Base-by-base conservation (phyloP, 495 filamentous ascomycete species). In the Annulohypoxylon stygium region DNA sequence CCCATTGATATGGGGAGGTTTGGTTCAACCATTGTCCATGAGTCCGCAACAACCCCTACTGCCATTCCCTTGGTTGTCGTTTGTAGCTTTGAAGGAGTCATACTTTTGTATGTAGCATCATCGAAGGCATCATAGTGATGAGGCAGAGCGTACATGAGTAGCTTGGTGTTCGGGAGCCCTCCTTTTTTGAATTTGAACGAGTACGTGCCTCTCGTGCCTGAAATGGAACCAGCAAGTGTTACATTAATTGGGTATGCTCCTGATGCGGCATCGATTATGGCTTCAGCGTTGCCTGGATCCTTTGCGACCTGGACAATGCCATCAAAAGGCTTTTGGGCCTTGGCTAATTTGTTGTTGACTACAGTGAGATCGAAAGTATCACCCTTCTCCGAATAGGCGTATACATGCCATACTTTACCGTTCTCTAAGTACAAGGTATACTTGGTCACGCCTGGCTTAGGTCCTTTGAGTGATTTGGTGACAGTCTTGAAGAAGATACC, bases 31-130 rank as follows among this genome's bases (percentile, higher is more conserved):
- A 98, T 88, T 0, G 89, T 93, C 93, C 95, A 97, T 3, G 74
- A 82, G 77, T 97, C 92, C 4, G 89, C 91, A 25, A 90, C 72
- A 1, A 98, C 89, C 2, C 91, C 92, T 8, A 85, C 89, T 20
- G 91, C 91, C 39, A 89, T 81, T 7, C 96, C 96, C 79, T 98
- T 99, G 3, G 93, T 97, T 0, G 93, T 94, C 6, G 93, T 97
- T 45, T 91, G 87, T 11, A 98, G 81, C 57, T 87, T 85, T 12
- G 95, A 77, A 8, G 80, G 78, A 23, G 91, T 90, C 61, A 86
- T 76, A n/a, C 81, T 86, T 4, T 78, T 81, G 10, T 78, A 68
- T 2, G 93, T 96, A 4, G 54, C 78, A 3, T 68, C 61, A 70
- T 92, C 89, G 67, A 98, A 96, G 2, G 93, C 92, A 50, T 88